These are phyloP conservation scores for Mesembryanthemum crystallinum DNA, from an alignment of 148 eudicot genomes.

Conservation along the genomic window DNA sequence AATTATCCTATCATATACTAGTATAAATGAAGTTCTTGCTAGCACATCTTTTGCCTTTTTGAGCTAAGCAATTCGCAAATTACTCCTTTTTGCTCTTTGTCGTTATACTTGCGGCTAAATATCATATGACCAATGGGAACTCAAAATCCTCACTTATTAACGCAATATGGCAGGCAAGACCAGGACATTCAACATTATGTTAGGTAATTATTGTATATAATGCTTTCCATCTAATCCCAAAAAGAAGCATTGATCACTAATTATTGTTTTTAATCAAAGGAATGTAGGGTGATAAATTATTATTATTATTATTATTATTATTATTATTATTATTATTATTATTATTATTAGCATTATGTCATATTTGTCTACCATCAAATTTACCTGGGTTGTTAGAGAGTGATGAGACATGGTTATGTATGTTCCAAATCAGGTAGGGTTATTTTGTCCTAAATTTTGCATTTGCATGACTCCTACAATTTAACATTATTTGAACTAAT, in stretches of 20 bases:
- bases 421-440: no score
- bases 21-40: not conserved
- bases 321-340: no score
- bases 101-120: slow-evolving; percentile 13
- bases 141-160: slow-evolving; percentile 16
- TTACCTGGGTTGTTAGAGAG: not conserved
- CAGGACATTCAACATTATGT: slow-evolving; percentile 11
- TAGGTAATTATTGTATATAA: slow-evolving; percentile 6
- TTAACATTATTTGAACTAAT: no score
- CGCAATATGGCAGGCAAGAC: slow-evolving; percentile 24
- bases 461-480: no score
- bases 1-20: no score
- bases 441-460: no score
- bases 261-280: not conserved
- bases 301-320: no score
- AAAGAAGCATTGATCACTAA: not conserved
- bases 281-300: not conserved
- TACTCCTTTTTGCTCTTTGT: slow-evolving; percentile 16
- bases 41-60: slow-evolving; percentile 23
- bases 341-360: no score
- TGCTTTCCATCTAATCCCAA: slow-evolving; percentile 14
- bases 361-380: no score
- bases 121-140: slow-evolving; percentile 23
- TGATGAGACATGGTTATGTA: not conserved
- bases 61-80: slow-evolving; percentile 17